These are phyloP conservation scores for Sorghum bicolor DNA, from an alignment of 176 grass and related monocot species.

Conservation along the genomic window DNA sequence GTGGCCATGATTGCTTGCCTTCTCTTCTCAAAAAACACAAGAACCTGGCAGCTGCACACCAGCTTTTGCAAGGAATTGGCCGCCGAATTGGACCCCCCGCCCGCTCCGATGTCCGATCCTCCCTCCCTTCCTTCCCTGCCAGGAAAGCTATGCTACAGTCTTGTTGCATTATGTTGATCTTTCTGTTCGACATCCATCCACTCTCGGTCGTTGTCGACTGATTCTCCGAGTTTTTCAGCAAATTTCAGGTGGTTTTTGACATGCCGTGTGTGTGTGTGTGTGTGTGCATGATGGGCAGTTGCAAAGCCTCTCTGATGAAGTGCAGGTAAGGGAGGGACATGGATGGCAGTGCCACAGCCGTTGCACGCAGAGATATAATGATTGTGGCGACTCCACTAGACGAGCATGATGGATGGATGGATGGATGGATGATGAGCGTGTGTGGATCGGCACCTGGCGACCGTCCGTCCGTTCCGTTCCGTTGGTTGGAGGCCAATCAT, in stretches of 20 bases:
- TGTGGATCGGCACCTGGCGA: not conserved
- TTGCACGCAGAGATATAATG: not conserved
- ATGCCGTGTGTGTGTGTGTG: too few relatives aligned
- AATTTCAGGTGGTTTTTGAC: not conserved
- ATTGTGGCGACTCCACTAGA: not conserved
- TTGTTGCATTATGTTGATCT: not conserved
- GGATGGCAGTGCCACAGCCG: not conserved
- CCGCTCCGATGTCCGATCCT: not conserved
- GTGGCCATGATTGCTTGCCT: constrained; percentile 33
- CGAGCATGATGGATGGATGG: constrained; percentile 4
- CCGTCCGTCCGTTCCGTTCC: not conserved
- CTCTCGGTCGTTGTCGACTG: not conserved
- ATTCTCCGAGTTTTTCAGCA: not conserved
- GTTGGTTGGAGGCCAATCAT: not conserved
- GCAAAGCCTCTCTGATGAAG: not conserved
- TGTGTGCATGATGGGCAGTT: not conserved
- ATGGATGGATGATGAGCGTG: not conserved
- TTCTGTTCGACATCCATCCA: not conserved
- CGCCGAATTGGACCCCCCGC: not conserved
- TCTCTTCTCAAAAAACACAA: not conserved
- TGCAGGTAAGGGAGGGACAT: not conserved
- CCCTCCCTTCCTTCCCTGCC: constrained; percentile 19
- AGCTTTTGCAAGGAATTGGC: constrained; percentile 25
- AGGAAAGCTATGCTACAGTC: not conserved
- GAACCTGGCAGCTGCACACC: not conserved